Evolutionary conservation across 257 asterid genomes (phyloP), one percentile per base, ranked within the genome.

Genomic region (Hygrophila difformis): DNA sequence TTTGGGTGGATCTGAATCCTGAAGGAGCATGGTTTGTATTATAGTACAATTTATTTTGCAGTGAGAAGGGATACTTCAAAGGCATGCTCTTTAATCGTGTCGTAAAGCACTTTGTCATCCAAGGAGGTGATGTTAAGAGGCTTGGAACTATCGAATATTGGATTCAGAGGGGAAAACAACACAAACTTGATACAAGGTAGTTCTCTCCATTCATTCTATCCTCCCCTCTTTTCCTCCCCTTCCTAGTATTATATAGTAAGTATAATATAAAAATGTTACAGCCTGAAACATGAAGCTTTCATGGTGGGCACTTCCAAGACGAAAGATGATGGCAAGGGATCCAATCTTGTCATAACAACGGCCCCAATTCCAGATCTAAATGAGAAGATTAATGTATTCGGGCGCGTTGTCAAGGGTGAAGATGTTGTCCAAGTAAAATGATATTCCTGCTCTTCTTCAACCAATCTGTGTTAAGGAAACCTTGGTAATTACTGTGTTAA

Each of bases 271-370:
- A n/a, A n/a, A 41, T 53, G 51, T 55, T 41, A 14, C 56, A 76
- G 84, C 69, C 40, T 76, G 76, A 89, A 89, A 81, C 97, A 89
- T 64, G 97, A 89, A 67, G 97, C 97, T 10, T 89, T 89, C 75
- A 84, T 89, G 96, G 78, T 89, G 65, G 97, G 97, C 43, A 84
- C 94, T 51, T 79, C 93, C 51, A 84, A 81, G 80, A 66, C 69
- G 24, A 88, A 65, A 62, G 73, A 62, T 38, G 82, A 67, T 38
- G 75, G 60, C 31, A 83, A 67, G 40, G 82, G 78, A 33, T 88
- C 85, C 55, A 91, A 89, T 70, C 69, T 84, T 44, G 73, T 85
- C 50, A 85, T 89, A 56, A 89, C 96, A 13, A 89, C 94, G 13
- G 93, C 94, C 4, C 98, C 96, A 35, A 77, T 89, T 58, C 91